These are phyloP conservation scores for Penicillium desertorum DNA, from an alignment of 495 filamentous ascomycete species.

Conservation along the genomic window DNA sequence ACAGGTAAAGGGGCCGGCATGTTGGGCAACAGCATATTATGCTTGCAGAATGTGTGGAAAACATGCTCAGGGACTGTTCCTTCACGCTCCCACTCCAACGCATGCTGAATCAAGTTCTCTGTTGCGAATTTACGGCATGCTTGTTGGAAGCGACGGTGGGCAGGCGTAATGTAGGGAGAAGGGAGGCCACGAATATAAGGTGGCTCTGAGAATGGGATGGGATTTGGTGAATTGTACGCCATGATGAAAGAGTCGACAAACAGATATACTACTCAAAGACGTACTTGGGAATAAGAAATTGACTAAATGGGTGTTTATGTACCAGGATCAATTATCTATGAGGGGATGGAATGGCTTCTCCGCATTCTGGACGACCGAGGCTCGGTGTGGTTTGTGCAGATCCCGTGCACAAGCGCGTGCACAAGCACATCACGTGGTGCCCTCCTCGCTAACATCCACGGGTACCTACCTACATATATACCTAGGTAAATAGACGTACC, in stretches of 20 bases:
- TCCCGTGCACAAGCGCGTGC: conserved; percentile 1
- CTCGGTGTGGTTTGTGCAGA: conserved; percentile 22
- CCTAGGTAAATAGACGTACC: too few relatives aligned
- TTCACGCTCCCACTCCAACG: conserved; percentile 64
- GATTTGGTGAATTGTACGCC: conserved; percentile 36
- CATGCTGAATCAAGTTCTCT: conserved; percentile 58
- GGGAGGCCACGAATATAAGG: conserved; percentile 68
- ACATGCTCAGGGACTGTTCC: conserved; percentile 62
- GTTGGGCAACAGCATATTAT: conserved; percentile 63
- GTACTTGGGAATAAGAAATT: background rate
- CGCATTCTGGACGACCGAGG: conserved; percentile 25
- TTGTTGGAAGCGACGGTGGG: conserved; percentile 64
- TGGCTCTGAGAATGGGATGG: conserved; percentile 71
- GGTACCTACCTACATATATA: too few relatives aligned
- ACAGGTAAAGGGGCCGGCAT: conserved; percentile 67
- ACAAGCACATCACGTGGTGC: background rate
- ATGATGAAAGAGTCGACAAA: conserved; percentile 20
- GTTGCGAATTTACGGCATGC: conserved; percentile 63
- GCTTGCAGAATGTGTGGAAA: conserved; percentile 57
- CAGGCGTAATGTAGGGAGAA: conserved; percentile 64
- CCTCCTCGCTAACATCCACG: too few relatives aligned
- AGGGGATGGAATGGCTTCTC: conserved; percentile 15
- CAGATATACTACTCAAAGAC: background rate
- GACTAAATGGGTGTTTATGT: background rate
- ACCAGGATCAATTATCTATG: background rate